These are phyloP conservation scores for Phytophthora sp. DNA, from an alignment of 352 stramenopile genomes.

Conservation along the genomic window DNA sequence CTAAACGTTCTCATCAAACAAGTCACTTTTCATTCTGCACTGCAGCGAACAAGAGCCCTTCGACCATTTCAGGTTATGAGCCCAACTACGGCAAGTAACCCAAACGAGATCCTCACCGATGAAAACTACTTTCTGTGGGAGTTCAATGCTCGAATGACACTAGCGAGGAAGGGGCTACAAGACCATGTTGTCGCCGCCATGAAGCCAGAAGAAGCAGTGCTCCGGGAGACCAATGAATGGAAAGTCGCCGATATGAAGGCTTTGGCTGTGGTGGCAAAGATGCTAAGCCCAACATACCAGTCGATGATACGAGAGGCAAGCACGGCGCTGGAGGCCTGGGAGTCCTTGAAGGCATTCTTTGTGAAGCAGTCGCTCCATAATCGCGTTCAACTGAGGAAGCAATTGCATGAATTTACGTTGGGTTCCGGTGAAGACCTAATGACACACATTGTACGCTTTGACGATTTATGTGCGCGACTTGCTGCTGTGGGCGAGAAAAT, in stretches of 20 bases:
- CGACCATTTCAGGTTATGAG: slow-evolving; percentile 23
- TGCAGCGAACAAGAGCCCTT: not conserved
- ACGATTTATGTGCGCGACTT: slow-evolving; percentile 20
- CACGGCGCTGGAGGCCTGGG: slow-evolving; percentile 14
- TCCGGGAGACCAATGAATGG: slow-evolving; percentile 15
- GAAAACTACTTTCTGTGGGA: slow-evolving; percentile 25
- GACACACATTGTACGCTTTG: slow-evolving; percentile 13
- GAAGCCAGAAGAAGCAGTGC: slow-evolving; percentile 12
- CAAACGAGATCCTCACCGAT: slow-evolving; percentile 17
- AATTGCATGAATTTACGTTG: slow-evolving; percentile 22
- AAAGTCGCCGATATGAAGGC: slow-evolving; percentile 28
- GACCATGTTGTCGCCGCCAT: slow-evolving; percentile 4
- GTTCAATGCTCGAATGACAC: slow-evolving; percentile 18
- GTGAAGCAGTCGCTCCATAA: slow-evolving; percentile 25
- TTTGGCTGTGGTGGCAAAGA: slow-evolving; percentile 13
- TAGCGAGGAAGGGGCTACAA: slow-evolving; percentile 16
- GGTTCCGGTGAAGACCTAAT: slow-evolving; percentile 9
- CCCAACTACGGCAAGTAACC: not conserved
- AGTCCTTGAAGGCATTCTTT: slow-evolving; percentile 17
- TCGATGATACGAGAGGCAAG: slow-evolving; percentile 10
- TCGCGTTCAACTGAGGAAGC: slow-evolving; percentile 28
- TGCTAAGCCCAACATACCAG: slow-evolving; percentile 13
- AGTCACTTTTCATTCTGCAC: not conserved
- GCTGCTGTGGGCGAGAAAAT: slow-evolving; percentile 13
- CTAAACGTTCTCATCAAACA: too few species aligned